Evolutionary conservation across 2,329 filamentous ascomycete species (phyloP).

Genomic region (Lachnellula arida): DNA sequence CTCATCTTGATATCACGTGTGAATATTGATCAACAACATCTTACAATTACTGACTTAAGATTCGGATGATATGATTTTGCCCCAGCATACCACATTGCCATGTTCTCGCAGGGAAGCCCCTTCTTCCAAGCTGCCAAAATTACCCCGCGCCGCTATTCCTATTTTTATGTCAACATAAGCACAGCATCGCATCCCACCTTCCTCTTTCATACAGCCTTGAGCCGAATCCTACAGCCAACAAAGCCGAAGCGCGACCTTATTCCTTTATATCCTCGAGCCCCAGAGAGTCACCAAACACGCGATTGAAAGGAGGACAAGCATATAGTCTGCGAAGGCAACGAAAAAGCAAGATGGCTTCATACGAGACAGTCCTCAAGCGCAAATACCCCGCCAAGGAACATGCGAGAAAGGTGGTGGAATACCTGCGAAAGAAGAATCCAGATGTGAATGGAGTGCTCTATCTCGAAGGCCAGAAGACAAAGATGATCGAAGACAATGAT

Average conservation of each 20-base stretch:
- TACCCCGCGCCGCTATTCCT: background rate
- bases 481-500: constrained; percentile 86
- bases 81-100: background rate
- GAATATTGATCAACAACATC: background rate
- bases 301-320: background rate
- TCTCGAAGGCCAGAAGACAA: constrained; percentile 77
- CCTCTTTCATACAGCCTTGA: background rate
- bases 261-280: background rate
- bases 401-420: constrained; percentile 75
- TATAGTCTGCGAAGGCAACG: background rate
- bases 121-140: background rate
- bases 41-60: background rate
- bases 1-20: background rate
- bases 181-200: constrained; percentile 12
- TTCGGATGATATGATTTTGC: too few species aligned
- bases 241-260: background rate
- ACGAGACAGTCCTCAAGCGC: constrained; percentile 45
- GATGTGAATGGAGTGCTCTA: constrained; percentile 72
- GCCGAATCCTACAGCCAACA: background rate
- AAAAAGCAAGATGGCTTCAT: constrained; percentile 16
- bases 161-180: background rate
- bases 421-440: constrained; percentile 64
- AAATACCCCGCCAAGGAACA: constrained; percentile 85
- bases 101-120: background rate
- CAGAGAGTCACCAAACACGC: background rate